A percentile compares a stretch with the other conserved stretches of the same genome.
These are phyloP conservation scores for Maudiozyma saulgeensis DNA, from an alignment of 805 yeast species.

Conservation along the genomic window DNA sequence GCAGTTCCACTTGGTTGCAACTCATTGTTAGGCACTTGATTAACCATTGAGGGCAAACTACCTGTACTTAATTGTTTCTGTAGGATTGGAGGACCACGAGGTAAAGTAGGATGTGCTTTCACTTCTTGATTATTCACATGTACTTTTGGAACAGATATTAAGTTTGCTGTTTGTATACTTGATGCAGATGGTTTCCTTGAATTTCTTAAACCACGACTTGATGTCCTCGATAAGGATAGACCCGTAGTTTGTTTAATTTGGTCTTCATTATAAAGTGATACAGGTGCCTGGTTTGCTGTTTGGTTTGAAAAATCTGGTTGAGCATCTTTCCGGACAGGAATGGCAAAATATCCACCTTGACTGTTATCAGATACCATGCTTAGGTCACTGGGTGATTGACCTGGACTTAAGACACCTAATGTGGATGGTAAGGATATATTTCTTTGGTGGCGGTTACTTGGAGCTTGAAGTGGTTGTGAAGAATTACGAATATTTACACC, in stretches of 20 bases:
- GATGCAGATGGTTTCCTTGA: constrained; percentile 3
- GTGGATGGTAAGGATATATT: constrained; percentile 15
- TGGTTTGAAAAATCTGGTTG: not conserved
- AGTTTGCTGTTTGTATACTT: not conserved
- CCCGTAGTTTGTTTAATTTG: constrained; percentile 3
- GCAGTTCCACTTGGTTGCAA: not conserved
- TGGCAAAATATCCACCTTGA: constrained; percentile 29
- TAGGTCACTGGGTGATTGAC: constrained; percentile 15
- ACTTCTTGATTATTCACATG: constrained; percentile 5
- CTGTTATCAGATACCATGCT: constrained; percentile 21
- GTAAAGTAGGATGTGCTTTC: not conserved
- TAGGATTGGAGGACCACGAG: constrained; percentile 3
- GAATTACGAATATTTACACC: constrained; percentile 9
- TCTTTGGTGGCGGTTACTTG: constrained; percentile 13
- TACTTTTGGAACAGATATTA: constrained; percentile 1
- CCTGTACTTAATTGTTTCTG: constrained; percentile 11
- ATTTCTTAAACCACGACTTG: constrained; percentile 8
- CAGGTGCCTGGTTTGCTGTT: constrained; percentile 4
- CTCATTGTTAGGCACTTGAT: not conserved
- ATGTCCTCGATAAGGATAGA: constrained; percentile 11
- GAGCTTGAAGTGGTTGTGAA: not conserved
- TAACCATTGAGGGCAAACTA: constrained; percentile 7
- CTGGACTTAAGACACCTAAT: constrained; percentile 6
- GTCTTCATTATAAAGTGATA: constrained; percentile 11
- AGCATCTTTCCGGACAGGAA: constrained; percentile 20